Evolutionary conservation across 192 early-diverging fungal genomes (phyloP).

Genomic region (Powellomyces hirtus): DNA sequence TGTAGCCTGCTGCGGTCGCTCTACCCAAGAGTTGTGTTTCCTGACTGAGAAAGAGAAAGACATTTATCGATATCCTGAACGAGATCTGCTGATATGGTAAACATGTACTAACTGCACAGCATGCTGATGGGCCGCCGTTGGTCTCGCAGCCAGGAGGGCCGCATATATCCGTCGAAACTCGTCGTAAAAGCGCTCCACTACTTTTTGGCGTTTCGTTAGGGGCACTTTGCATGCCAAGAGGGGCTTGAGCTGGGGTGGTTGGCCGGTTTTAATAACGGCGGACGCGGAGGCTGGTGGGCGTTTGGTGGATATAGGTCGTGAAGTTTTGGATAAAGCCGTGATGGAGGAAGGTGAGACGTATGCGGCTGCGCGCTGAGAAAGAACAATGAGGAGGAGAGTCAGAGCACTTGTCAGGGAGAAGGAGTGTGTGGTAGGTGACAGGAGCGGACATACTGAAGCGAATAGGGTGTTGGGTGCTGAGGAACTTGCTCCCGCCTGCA

Average conservation of each 20-base stretch:
- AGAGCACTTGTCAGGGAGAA: neutral
- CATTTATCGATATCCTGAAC: slow-evolving; percentile 34
- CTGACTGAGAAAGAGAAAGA: slow-evolving; percentile 39
- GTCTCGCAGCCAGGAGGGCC: slow-evolving; percentile 19
- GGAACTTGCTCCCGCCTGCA: neutral
- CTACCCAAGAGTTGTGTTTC: slow-evolving; percentile 19
- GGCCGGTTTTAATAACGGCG: neutral
- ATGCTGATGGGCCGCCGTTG: slow-evolving; percentile 49
- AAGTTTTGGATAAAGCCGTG: neutral
- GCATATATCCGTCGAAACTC: slow-evolving; percentile 63
- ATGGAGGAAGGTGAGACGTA: neutral
- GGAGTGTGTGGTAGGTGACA: too few species aligned
- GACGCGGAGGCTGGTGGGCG: neutral
- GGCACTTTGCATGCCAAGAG: slow-evolving; percentile 30
- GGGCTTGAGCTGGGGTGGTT: slow-evolving; percentile 4
- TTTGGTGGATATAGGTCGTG: neutral
- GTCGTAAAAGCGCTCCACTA: slow-evolving; percentile 30
- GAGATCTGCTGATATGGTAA: too few species aligned
- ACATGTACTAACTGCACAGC: slow-evolving; percentile 49
- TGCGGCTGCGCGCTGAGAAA: neutral
- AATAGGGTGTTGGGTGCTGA: neutral
- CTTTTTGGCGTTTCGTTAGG: slow-evolving; percentile 33
- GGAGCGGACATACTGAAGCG: neutral
- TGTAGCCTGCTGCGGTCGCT: slow-evolving; percentile 17
- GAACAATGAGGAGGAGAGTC: neutral